phyloP scores from a whole-genome alignment of 2,329 filamentous ascomycete genomes.

The Zopfia rhizophila region DNA sequence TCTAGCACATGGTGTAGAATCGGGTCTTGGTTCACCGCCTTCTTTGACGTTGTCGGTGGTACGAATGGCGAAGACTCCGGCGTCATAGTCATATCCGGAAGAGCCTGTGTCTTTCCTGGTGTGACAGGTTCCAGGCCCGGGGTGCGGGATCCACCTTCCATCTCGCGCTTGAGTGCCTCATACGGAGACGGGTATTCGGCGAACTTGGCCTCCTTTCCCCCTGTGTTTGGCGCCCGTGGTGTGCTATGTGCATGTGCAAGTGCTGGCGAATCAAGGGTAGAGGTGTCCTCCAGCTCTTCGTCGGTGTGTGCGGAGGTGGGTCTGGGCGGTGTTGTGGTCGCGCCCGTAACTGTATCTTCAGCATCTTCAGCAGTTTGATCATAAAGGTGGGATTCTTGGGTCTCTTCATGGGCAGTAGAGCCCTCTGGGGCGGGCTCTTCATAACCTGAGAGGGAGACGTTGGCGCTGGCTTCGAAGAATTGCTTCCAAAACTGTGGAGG shows the following conservation, averaged over 20 bases:
- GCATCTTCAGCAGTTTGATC: constrained; percentile 47
- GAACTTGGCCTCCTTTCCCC: constrained; percentile 56
- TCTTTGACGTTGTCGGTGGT: constrained; percentile 51
- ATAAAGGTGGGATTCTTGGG: constrained; percentile 48
- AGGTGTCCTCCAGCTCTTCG: constrained; percentile 65
- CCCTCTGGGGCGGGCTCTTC: constrained; percentile 77
- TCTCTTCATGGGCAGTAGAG: constrained; percentile 59
- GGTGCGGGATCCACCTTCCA: constrained; percentile 57
- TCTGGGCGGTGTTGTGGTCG: constrained; percentile 51
- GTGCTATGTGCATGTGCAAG: constrained; percentile 68
- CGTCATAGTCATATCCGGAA: constrained; percentile 56
- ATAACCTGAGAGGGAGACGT: constrained; percentile 94
- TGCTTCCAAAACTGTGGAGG: constrained; percentile 92
- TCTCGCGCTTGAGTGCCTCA: constrained; percentile 75
- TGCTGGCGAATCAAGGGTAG: constrained; percentile 71
- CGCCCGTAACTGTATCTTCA: constrained; percentile 62
- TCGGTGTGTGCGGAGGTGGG: constrained; percentile 47
- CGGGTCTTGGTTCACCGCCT: constrained; percentile 70
- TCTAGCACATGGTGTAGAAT: constrained; percentile 92
- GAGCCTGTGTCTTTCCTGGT: constrained; percentile 43
- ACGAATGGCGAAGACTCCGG: constrained; percentile 64
- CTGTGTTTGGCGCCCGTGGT: constrained; percentile 55
- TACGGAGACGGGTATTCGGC: constrained; percentile 80
- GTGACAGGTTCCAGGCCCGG: constrained; percentile 47
- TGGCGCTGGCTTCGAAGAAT: constrained; percentile 98